Evolutionary conservation across 169 alveolate species (phyloP).

Genomic region (Plasmodium knowlesi): DNA sequence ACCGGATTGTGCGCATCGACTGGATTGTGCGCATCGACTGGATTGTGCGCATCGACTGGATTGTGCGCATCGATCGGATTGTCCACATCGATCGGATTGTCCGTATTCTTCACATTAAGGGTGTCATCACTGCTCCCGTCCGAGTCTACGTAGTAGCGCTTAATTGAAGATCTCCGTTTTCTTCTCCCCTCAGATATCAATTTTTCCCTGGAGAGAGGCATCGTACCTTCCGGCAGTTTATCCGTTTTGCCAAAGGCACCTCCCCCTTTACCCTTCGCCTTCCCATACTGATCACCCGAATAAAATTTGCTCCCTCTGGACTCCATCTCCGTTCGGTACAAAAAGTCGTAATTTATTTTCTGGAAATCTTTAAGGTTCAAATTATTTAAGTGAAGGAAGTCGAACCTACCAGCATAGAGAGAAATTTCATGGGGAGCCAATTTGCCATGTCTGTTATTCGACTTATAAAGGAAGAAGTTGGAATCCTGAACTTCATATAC

Average conservation of each 20-base stretch:
- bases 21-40: no score
- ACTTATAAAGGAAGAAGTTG: conserved; percentile 53
- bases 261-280: conserved; percentile 27
- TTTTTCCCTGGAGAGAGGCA: neutral
- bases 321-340: conserved; percentile 23
- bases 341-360: conserved; percentile 62
- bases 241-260: neutral
- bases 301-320: conserved; percentile 9
- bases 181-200: neutral
- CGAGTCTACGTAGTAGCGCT: neutral
- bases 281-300: conserved; percentile 14
- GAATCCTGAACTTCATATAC: conserved; percentile 16
- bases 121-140: neutral
- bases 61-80: no score
- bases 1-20: no score
- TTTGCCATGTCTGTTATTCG: conserved; percentile 19
- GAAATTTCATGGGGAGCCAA: conserved; percentile 49
- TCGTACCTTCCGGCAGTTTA: neutral
- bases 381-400: conserved; percentile 52
- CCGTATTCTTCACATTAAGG: neutral
- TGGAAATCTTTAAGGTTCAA: conserved; percentile 39
- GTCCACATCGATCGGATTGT: neutral
- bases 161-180: neutral
- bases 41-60: no score
- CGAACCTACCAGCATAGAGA: conserved; percentile 49